Conservation (phyloP, 2,329 filamentous ascomycete species). For the Colletotrichum sp. region DNA sequence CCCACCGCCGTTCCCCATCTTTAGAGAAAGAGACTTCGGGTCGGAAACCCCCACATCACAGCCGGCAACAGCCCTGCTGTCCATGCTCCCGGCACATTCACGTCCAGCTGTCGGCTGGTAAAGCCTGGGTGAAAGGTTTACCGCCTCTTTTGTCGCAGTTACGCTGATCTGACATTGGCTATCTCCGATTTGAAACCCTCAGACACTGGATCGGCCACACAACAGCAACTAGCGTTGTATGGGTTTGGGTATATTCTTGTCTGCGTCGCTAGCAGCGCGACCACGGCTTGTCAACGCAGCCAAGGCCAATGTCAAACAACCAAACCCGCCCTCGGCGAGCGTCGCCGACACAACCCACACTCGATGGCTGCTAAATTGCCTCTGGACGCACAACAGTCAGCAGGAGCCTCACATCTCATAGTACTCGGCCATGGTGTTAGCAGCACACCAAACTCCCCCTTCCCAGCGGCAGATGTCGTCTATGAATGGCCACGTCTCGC, state of each 20-base stretch:
- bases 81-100: not conserved
- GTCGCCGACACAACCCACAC: not conserved
- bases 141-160: slow-evolving; percentile 2
- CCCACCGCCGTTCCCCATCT: not conserved
- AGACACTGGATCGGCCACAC: not conserved
- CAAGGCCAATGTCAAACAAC: not conserved
- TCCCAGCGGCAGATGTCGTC: not conserved
- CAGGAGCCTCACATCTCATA: not conserved
- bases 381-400: not conserved
- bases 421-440: not conserved
- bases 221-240: not conserved
- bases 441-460: not conserved
- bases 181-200: slow-evolving; percentile 5
- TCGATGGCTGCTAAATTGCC: not conserved
- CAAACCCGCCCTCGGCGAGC: not conserved
- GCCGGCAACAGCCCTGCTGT: slow-evolving; percentile 1
- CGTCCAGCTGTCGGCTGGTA: not conserved
- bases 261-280: not conserved
- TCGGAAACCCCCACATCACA: slow-evolving; percentile 6
- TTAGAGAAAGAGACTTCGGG: not conserved
- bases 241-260: not conserved
- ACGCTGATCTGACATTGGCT: slow-evolving; percentile 2
- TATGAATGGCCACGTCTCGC: not conserved
- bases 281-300: not conserved
- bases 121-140: not conserved